Percentiles rank a stretch among this genome's conserved stretches.
These are phyloP conservation scores for Alternaria angustiovoidea DNA, from an alignment of 2,329 filamentous ascomycete species.

Conservation along the genomic window DNA sequence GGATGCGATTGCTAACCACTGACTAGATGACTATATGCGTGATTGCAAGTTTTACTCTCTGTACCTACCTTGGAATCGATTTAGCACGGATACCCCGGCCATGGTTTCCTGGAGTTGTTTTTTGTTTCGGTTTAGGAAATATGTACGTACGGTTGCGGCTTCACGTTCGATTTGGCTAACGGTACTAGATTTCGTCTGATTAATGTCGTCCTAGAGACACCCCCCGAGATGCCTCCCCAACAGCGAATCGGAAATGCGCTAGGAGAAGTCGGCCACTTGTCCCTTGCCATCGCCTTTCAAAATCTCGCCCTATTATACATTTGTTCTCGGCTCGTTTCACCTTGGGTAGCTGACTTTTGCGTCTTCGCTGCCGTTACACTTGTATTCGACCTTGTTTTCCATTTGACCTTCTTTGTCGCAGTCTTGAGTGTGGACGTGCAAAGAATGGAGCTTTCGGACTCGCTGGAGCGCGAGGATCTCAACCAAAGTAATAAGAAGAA, in stretches of 20 bases:
- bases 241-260: constrained; percentile 76
- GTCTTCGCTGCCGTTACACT: constrained; percentile 78
- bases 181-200: constrained; percentile 71
- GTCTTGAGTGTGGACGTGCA: constrained; percentile 82
- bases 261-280: constrained; percentile 74
- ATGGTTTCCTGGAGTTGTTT: constrained; percentile 78
- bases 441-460: constrained; percentile 77
- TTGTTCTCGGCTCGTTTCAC: constrained; percentile 72
- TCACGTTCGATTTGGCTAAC: constrained; percentile 16
- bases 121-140: constrained; percentile 80
- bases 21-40: constrained; percentile 70
- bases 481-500: constrained; percentile 55
- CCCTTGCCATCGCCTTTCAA: constrained; percentile 71
- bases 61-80: constrained; percentile 77
- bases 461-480: constrained; percentile 60
- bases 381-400: constrained; percentile 78
- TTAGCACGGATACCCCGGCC: constrained; percentile 77
- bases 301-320: constrained; percentile 72
- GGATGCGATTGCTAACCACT: constrained; percentile 18
- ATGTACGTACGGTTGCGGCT: constrained; percentile 54
- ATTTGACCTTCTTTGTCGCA: constrained; percentile 81
- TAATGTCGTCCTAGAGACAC: constrained; percentile 77
- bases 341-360: constrained; percentile 78
- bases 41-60: constrained; percentile 81
- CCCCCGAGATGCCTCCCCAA: constrained; percentile 72